Base-by-base conservation (phyloP, 345 rosid genomes). In the Microthlaspi erraticum region DNA sequence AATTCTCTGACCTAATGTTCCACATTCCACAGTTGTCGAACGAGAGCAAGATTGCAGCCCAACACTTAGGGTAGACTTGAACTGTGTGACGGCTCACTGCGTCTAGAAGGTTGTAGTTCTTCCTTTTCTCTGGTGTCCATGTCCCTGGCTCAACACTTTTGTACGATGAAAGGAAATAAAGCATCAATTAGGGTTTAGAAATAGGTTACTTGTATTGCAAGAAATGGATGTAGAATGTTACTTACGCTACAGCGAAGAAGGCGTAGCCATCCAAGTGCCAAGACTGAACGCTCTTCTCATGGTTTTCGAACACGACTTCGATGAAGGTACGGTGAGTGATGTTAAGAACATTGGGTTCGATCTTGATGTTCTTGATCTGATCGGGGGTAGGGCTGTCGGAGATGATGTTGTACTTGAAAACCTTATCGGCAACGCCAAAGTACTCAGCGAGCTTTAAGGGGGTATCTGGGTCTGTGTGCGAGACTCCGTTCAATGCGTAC, bases 21-120 rank as follows among this genome's bases (percentile, higher is more conserved):
- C 98, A 92, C 98, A 92, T 92, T 11, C 98, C 98, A 6, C 88
- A 86, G 13, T 89, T 92, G 78, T 92, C 96, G 61, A 92, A 88
- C 14, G 98, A 75, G 79, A 89, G 68, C 55, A 92, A 36, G 10
- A 92, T 79, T 6, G 98, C 98, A 0, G 91, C 87, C 96, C 98
- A 89, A 10, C 92, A 89, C 20, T 88, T 88, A 1, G 98, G 98
- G 79, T 64, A 89, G 20, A 92, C 91, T 60, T 89, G 93, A 11
- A 89, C 23, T 2, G 96, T 89, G 66, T 87, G 87, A 57, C 98
- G 82, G 81, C 92, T 89, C 66, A 89, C 94, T 5, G 94, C 92
- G 1, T 92, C 96, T 0, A 89, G 78, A 16, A 87, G 82, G 71
- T 92, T 92, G 83, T 92, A 92, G 81, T 66, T 80, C 68, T 68